Base-by-base conservation (phyloP, 164 flowering plant genomes). In the Tetrastigma voinierianum region DNA sequence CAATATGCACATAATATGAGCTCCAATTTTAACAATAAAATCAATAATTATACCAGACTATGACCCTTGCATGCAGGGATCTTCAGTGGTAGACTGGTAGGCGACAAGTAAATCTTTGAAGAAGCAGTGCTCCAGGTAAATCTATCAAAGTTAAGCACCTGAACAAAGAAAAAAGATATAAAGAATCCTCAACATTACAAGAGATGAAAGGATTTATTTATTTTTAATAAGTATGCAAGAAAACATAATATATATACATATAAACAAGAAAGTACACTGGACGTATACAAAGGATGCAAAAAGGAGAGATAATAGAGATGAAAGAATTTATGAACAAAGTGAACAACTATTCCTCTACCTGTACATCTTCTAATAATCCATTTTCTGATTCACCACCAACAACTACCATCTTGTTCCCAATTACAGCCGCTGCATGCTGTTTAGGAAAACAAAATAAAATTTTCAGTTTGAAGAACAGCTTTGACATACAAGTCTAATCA, bases 1-100 rank as follows among this genome's bases (percentile, higher is more conserved):
- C 32, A 45, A 18, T 18, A 11, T 18, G 8, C 25, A 46, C 12
- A 18, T 9, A 59, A n/a, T n/a, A 10, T 11, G 19, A 20, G 18
- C 43, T 21, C n/a, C n/a, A 5, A n/a, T n/a, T 16, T 19, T 59
- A 44, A 32, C 14, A 17, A 62, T 14, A 47, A 48, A 25, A 46
- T 40, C 20, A 2, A 57, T 2, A 43, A 25, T 25, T 46, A 51
- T 87, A 89, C 99, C 99, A 96, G 80, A 74, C 84, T 48, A 67
- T 96, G 99, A 64, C 97, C 98, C 84, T 82, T 90, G 86, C 98
- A 96, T 59, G 95, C 90, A 69, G 98, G 99, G 55, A 90, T 86
- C 81, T 90, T 96, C 66, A 90, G 69, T 6, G 96, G 98, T 48
- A 93, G 83, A 78, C 82, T 89, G 56, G 87, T 83, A 4, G 96